Base-by-base conservation (phyloP, 2,329 filamentous ascomycete genomes). In the Bipolaris victoriae region DNA sequence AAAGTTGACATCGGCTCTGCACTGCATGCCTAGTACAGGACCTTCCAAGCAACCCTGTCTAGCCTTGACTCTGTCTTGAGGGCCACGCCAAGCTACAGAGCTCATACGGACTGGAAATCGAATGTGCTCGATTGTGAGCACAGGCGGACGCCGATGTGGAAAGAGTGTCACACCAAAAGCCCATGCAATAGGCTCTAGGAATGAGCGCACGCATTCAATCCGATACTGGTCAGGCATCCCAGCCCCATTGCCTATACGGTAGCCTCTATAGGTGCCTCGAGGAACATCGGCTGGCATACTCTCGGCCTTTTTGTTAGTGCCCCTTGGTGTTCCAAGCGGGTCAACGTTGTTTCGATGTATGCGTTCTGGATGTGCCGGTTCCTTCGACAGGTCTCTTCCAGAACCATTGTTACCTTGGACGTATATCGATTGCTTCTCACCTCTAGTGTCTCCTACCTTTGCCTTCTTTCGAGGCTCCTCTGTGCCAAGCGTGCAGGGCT, bases 211-310 rank as follows among this genome's bases (percentile, higher is more conserved):
- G 29, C 82, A 81, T 18, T 87, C 83, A 22, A 83, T 79, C 29
- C 85, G 84, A 59, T 83, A 81, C 24, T 80, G 78, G 47, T 84
- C 82, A 15, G 86, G 86, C 83, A 88, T 87, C 44, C 85, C 82
- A 29, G 76, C 69, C 16, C 85, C 85, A 35, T 82, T 80, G 7
- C 80, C 82, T n/a, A 82, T 81, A 22, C 86, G 84, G 41, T 83
- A 82, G 29, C 86, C 86, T 43, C 81, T 84, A 71, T 88, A 88
- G 55, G 70, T 73, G 13, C 75, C 76, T 26, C 67, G 66, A 18
- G 72, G 71, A 13, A 68, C 52, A 55, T 75, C 69, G 26, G 52
- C 50, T 22, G 67, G 53, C 46, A 63, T 71, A 16, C 66, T 63
- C 29, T 57, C 37, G 56, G 61, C 49, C 41, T 62, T 61, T 31